These are phyloP conservation scores for Claviceps sp. DNA, from an alignment of 2,329 filamentous ascomycete genomes.

Conservation along the genomic window DNA sequence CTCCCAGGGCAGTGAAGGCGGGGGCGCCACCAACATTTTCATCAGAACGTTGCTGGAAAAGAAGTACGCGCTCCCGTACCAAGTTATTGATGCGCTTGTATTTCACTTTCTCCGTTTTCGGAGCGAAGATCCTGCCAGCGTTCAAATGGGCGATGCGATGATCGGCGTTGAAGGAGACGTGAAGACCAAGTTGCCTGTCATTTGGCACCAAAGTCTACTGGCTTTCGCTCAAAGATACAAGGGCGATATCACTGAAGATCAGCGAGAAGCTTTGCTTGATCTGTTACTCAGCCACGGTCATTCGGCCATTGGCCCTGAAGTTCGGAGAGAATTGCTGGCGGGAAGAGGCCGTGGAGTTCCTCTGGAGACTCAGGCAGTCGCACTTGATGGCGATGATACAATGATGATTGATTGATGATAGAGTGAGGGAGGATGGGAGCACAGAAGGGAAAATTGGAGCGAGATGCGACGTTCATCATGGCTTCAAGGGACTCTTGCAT, in stretches of 20 bases:
- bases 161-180: constrained; percentile 34
- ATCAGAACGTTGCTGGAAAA: constrained; percentile 90
- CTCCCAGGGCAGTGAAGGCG: constrained; percentile 67
- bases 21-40: constrained; percentile 88
- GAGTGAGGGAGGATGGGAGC: no score
- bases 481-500: constrained; percentile 7
- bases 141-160: constrained; percentile 41
- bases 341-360: constrained; percentile 71
- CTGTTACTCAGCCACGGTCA: constrained; percentile 75
- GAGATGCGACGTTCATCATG: constrained; percentile 3
- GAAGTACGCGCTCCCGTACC: constrained; percentile 90
- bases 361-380: constrained; percentile 41
- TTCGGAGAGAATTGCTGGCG: constrained; percentile 75
- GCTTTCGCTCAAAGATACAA: constrained; percentile 90
- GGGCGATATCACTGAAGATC: constrained; percentile 92
- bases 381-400: constrained; percentile 71
- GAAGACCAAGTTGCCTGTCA: constrained; percentile 62
- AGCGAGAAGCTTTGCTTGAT: constrained; percentile 81
- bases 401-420: constrained; percentile 55
- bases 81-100: constrained; percentile 85
- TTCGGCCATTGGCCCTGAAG: constrained; percentile 78
- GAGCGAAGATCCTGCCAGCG: constrained; percentile 47
- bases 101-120: constrained; percentile 94
- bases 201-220: constrained; percentile 91
- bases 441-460: neutral